Conservation (phyloP, 345 rosid genomes). For the Euclidium syriacum region DNA sequence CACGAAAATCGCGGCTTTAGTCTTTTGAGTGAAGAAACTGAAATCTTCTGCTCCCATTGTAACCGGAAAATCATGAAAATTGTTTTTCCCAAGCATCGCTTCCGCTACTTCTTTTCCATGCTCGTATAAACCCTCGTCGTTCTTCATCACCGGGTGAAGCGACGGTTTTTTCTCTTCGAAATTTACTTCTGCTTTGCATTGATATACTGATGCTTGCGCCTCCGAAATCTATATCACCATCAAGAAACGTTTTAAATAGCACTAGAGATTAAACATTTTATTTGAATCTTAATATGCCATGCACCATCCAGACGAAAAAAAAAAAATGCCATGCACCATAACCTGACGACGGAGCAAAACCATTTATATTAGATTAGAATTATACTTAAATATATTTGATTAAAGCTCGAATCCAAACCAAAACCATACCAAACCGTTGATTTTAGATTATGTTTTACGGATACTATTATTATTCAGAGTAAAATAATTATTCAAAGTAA, state of each 20-base stretch:
- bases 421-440: not conserved
- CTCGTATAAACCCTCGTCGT: conserved; percentile 46
- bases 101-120: conserved; percentile 52
- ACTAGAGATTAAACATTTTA: not conserved
- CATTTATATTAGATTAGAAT: too few species aligned
- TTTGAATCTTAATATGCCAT: too few species aligned
- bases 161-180: conserved; percentile 42
- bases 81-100: conserved; percentile 44
- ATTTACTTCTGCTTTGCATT: conserved; percentile 46
- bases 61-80: conserved; percentile 45
- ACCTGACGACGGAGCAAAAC: too few species aligned
- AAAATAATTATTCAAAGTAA: too few species aligned
- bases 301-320: too few species aligned
- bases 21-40: conserved; percentile 60
- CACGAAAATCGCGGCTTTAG: conserved; percentile 48
- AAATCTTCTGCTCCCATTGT: conserved; percentile 72
- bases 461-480: too few species aligned
- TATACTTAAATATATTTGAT: too few species aligned
- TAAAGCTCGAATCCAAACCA: too few species aligned
- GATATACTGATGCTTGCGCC: conserved; percentile 56
- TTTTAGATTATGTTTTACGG: too few species aligned
- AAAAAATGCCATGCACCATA: too few species aligned
- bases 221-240: conserved; percentile 43
- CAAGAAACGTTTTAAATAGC: not conserved
- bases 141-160: conserved; percentile 54